phyloP scores from a whole-genome alignment of 345 rosid genomes.

The Tarenaya hassleriana region DNA sequence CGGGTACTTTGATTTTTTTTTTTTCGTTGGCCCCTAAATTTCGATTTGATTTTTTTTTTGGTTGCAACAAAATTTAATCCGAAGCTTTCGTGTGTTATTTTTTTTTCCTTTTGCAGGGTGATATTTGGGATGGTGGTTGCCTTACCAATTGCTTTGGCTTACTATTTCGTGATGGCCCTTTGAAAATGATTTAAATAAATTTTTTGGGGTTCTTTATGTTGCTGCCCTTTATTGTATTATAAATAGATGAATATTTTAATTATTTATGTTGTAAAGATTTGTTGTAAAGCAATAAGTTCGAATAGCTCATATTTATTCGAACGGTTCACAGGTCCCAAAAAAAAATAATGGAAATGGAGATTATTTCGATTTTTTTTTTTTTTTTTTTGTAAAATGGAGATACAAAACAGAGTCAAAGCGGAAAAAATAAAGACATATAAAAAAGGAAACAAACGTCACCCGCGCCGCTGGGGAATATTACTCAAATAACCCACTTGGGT shows the following conservation, averaged over 20 bases:
- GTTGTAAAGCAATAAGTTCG: too few relatives aligned
- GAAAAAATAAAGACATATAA: too few relatives aligned
- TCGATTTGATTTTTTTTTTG: background rate
- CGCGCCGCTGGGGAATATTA: too few relatives aligned
- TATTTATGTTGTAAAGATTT: too few relatives aligned
- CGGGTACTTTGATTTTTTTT: constrained; percentile 34
- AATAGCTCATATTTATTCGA: too few relatives aligned
- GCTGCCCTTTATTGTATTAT: background rate
- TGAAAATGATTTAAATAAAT: constrained; percentile 29
- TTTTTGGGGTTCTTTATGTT: constrained; percentile 2
- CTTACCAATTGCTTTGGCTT: constrained; percentile 66
- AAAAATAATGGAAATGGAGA: too few relatives aligned
- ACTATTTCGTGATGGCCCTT: constrained; percentile 61
- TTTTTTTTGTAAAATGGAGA: too few relatives aligned
- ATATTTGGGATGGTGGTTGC: constrained; percentile 71
- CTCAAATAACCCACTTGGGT: too few relatives aligned
- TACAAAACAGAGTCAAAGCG: too few relatives aligned
- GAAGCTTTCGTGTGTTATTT: constrained; percentile 1
- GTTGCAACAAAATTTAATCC: background rate
- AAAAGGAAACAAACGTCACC: too few relatives aligned
- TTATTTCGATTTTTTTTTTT: too few relatives aligned
- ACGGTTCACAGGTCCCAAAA: too few relatives aligned
- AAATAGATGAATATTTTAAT: background rate
- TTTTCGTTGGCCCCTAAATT: background rate
- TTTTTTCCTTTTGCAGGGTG: constrained; percentile 44